Conservation (phyloP, 352 stramenopile genomes). For the Globisporangium solare region DNA sequence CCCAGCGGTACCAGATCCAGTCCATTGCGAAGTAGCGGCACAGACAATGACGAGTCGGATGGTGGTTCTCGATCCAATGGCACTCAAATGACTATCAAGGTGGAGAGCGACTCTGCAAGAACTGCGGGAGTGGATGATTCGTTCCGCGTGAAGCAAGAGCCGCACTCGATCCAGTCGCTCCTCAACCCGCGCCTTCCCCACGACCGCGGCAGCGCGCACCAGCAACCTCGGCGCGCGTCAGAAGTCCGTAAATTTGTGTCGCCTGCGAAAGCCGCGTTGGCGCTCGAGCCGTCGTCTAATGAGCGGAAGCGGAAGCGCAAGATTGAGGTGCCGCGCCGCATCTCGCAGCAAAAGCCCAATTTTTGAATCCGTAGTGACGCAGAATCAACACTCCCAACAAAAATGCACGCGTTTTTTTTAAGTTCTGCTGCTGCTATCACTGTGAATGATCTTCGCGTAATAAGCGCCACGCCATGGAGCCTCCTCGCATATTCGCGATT, state of each 20-base stretch:
- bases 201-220: too few species aligned
- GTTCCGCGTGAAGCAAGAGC: constrained; percentile 12
- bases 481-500: too few species aligned
- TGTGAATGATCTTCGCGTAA: not conserved
- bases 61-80: not conserved
- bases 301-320: constrained; percentile 59
- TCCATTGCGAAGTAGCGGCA: constrained; percentile 5
- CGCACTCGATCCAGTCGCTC: not conserved
- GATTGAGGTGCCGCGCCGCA: constrained; percentile 37
- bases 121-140: too few species aligned
- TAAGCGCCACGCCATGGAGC: too few species aligned
- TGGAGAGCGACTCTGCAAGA: not conserved
- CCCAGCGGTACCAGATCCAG: not conserved
- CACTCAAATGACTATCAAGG: constrained; percentile 7
- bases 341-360: constrained; percentile 26
- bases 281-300: constrained; percentile 13
- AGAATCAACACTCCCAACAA: too few species aligned
- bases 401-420: not conserved
- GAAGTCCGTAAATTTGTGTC: constrained; percentile 10
- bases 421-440: not conserved
- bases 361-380: not conserved
- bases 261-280: constrained; percentile 10
- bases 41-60: constrained; percentile 16
- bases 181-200: too few species aligned
- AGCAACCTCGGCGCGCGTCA: constrained; percentile 14